These are phyloP conservation scores for Kazachstania sp. DNA, from an alignment of 1,139 yeast species.

Conservation along the genomic window DNA sequence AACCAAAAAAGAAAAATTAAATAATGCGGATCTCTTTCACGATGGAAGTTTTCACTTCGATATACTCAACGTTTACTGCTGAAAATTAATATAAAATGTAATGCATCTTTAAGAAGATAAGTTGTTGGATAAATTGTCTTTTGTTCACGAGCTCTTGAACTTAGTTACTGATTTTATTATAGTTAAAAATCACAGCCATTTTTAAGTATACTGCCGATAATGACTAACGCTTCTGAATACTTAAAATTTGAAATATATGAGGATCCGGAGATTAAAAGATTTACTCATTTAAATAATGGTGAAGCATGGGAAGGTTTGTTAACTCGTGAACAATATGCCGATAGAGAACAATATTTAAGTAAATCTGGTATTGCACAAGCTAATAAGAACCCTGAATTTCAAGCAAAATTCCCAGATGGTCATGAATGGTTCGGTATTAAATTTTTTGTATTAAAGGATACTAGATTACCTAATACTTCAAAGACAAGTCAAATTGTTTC, in stretches of 20 bases:
- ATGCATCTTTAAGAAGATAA: too few species aligned
- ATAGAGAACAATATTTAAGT: constrained; percentile 42
- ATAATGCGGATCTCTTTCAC: too few species aligned
- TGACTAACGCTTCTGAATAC: background rate
- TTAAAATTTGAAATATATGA: constrained; percentile 16
- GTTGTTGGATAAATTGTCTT: too few species aligned
- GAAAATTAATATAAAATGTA: too few species aligned
- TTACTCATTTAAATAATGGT: constrained; percentile 43
- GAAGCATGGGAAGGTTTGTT: constrained; percentile 46
- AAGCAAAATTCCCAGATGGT: constrained; percentile 20
- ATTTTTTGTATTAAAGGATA: constrained; percentile 32
- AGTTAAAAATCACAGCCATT: too few species aligned
- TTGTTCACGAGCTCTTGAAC: too few species aligned
- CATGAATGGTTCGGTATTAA: constrained; percentile 29
- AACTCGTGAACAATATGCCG: constrained; percentile 40
- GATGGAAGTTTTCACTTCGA: too few species aligned
- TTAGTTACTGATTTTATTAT: too few species aligned
- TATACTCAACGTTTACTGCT: too few species aligned
- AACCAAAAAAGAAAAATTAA: too few species aligned
- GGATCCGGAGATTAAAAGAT: constrained; percentile 39
- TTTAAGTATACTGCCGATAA: background rate
- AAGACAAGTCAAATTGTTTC: constrained; percentile 34
- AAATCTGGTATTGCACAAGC: constrained; percentile 32
- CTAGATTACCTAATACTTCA: constrained; percentile 18
- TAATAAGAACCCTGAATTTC: constrained; percentile 11